A percentile compares a stretch with the other conserved stretches of the same genome.
phyloP scores from a whole-genome alignment of 768 basidiomycete genomes.

The Lactifluus rugatus region DNA sequence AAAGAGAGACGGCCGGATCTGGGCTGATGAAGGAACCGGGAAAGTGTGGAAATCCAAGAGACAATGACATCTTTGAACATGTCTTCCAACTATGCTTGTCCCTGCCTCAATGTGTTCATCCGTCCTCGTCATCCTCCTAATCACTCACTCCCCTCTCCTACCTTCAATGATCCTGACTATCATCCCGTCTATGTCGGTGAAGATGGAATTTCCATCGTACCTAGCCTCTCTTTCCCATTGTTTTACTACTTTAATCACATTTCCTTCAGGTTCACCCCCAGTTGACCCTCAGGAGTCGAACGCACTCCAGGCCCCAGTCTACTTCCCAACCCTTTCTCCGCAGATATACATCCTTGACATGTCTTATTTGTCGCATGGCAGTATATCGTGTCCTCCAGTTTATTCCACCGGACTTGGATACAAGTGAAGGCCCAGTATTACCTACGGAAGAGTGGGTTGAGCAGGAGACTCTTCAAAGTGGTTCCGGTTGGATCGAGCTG shows the following conservation, averaged over 20 bases:
- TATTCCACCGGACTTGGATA: conserved; percentile 46
- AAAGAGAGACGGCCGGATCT: too few relatives aligned
- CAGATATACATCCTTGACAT: conserved; percentile 50
- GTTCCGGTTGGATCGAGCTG: conserved; percentile 66
- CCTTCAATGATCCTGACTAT: conserved; percentile 33
- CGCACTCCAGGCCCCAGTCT: conserved; percentile 19
- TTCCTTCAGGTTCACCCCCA: conserved; percentile 51
- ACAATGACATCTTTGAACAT: not conserved
- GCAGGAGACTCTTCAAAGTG: conserved; percentile 56
- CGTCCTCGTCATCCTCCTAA: conserved; percentile 26
- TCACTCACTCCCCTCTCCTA: conserved; percentile 10
- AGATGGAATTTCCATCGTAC: conserved; percentile 55
- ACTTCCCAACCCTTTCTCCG: conserved; percentile 30
- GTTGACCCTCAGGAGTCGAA: conserved; percentile 55
- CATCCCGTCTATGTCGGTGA: conserved; percentile 52
- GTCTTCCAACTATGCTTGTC: conserved; percentile 42
- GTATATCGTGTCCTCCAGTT: conserved; percentile 64
- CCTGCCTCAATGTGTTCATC: conserved; percentile 64
- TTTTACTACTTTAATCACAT: not conserved
- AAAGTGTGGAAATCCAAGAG: too few relatives aligned
- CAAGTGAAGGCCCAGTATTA: conserved; percentile 52
- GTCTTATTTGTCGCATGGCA: conserved; percentile 53
- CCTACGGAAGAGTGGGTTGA: conserved; percentile 74
- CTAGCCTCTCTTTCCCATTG: conserved; percentile 22
- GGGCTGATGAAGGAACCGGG: too few relatives aligned